phyloP scores from a whole-genome alignment of 2,329 filamentous ascomycete genomes.

The Cordyceps militaris region DNA sequence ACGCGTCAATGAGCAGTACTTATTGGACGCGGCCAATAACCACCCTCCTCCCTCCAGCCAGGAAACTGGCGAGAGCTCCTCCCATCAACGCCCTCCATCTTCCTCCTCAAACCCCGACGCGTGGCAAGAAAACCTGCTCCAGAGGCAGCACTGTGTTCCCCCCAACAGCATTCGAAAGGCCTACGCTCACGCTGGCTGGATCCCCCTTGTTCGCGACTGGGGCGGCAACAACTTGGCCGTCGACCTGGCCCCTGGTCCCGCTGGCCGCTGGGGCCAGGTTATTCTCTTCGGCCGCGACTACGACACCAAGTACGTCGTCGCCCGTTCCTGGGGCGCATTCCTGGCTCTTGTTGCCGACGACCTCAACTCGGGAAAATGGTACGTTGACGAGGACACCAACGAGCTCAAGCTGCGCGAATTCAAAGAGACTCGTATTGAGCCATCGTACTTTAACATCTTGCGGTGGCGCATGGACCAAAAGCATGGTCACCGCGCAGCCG shows the following conservation, averaged over 20 bases:
- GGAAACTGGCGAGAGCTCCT: constrained; percentile 59
- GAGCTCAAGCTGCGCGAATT: constrained; percentile 93
- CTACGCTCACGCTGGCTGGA: constrained; percentile 92
- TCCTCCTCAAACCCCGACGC: constrained; percentile 47
- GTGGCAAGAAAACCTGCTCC: constrained; percentile 80
- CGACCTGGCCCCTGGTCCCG: constrained; percentile 83
- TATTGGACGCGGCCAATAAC: constrained; percentile 52
- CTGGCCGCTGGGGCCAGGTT: constrained; percentile 90
- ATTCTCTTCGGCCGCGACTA: constrained; percentile 97
- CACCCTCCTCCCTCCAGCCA: constrained; percentile 66
- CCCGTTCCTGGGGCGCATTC: constrained; percentile 84
- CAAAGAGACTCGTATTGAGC: constrained; percentile 81
- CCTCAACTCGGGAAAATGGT: constrained; percentile 80
- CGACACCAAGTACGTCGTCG: constrained; percentile 95
- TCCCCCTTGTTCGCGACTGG: constrained; percentile 94
- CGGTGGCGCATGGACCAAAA: constrained; percentile 96
- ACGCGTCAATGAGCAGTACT: constrained; percentile 82
- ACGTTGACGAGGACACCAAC: constrained; percentile 82
- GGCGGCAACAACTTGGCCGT: constrained; percentile 96
- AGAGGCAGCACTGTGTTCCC: constrained; percentile 83
- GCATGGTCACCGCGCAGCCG: constrained; percentile 58
- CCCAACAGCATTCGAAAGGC: constrained; percentile 81
- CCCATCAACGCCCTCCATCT: constrained; percentile 45
- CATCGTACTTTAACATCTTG: constrained; percentile 88
- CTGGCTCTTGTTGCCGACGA: constrained; percentile 85